phyloP scores from a whole-genome alignment of 2,329 filamentous ascomycete genomes.

The Colletotrichum sp. region DNA sequence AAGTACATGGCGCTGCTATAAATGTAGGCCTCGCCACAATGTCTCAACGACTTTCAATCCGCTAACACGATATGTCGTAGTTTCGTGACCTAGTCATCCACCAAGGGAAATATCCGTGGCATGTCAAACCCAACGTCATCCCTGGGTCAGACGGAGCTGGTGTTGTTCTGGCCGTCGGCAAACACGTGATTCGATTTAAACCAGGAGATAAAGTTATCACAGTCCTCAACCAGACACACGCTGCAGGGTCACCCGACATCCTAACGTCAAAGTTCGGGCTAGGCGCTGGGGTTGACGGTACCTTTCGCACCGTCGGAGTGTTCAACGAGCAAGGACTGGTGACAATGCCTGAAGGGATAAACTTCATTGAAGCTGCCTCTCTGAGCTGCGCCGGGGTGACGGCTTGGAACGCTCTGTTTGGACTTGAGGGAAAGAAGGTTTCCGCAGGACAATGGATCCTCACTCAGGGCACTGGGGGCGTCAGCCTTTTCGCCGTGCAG shows the following conservation, averaged over 20 bases:
- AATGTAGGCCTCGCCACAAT: background rate
- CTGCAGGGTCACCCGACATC: constrained; percentile 42
- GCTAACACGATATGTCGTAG: background rate
- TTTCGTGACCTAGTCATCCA: constrained; percentile 3
- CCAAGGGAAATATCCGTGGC: constrained; percentile 37
- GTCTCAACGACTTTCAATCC: background rate
- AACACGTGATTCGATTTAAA: constrained; percentile 53
- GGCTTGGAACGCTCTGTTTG: constrained; percentile 64
- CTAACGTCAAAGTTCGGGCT: constrained; percentile 40
- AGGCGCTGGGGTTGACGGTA: constrained; percentile 33
- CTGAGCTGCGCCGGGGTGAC: constrained; percentile 60
- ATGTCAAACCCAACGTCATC: constrained; percentile 26
- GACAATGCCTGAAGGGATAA: constrained; percentile 54
- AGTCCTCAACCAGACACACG: constrained; percentile 26
- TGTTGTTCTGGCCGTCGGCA: constrained; percentile 51
- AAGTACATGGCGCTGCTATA: constrained; percentile 10
- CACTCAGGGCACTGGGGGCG: constrained; percentile 47
- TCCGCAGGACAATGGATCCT: constrained; percentile 40
- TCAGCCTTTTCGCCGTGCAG: constrained; percentile 44
- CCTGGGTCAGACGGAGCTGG: constrained; percentile 57
- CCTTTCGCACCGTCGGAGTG: constrained; percentile 31
- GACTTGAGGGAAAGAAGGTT: constrained; percentile 43
- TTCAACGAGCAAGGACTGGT: constrained; percentile 63
- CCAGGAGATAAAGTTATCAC: constrained; percentile 55
- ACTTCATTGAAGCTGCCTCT: constrained; percentile 62